Evolutionary conservation across 805 yeast species (phyloP).

Genomic region (Candida boidinii): DNA sequence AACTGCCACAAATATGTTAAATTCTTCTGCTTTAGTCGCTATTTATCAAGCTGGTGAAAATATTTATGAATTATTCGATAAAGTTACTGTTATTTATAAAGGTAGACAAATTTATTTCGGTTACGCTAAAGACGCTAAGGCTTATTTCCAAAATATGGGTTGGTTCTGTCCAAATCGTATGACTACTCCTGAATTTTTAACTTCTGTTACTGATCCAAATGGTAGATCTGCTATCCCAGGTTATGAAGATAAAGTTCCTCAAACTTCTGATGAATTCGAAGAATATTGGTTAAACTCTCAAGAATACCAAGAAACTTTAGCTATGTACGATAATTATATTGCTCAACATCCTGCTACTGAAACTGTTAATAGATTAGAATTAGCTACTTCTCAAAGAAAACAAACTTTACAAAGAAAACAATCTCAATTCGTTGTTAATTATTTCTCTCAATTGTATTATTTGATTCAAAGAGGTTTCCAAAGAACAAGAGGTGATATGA

Average conservation of each 20-base stretch:
- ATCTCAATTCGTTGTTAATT: constrained; percentile 31
- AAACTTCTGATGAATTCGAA: constrained; percentile 54
- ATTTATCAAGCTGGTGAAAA: constrained; percentile 53
- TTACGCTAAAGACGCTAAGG: constrained; percentile 42
- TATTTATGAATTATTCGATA: constrained; percentile 55
- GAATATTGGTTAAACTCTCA: constrained; percentile 46
- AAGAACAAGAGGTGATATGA: constrained; percentile 51
- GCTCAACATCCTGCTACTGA: constrained; percentile 29
- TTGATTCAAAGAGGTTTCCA: constrained; percentile 50
- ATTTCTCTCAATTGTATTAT: constrained; percentile 40
- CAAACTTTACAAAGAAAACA: constrained; percentile 29
- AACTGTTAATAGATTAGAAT: constrained; percentile 31
- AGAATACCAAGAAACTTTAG: constrained; percentile 27
- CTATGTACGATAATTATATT: constrained; percentile 30
- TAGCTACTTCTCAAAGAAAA: constrained; percentile 29
- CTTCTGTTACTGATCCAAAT: constrained; percentile 11
- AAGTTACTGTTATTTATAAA: constrained; percentile 49
- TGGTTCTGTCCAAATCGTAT: constrained; percentile 21
- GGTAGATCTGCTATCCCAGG: constrained; percentile 7
- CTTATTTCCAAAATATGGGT: constrained; percentile 58
- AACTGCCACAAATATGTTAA: constrained; percentile 13
- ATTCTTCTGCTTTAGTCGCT: constrained; percentile 11
- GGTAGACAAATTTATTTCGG: constrained; percentile 64
- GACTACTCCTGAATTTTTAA: constrained; percentile 20
- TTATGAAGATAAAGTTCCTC: constrained; percentile 37